Evolutionary conservation across 352 stramenopile species (phyloP).

Genomic region (Globisporangium uncinulatum): DNA sequence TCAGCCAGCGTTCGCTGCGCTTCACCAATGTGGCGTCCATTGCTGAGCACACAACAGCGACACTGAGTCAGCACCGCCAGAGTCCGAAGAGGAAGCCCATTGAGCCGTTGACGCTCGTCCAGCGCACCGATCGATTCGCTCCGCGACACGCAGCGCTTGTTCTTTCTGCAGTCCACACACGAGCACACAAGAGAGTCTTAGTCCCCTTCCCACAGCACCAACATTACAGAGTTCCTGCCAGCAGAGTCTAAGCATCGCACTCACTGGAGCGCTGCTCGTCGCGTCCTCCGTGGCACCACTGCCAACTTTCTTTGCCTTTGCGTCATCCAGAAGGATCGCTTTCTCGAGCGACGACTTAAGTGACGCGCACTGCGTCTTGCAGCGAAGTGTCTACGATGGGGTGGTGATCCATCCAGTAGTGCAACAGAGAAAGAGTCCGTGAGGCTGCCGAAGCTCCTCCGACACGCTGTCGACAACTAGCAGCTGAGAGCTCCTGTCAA

Average conservation of each 20-base stretch:
- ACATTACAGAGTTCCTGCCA: too few relatives aligned
- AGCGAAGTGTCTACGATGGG: constrained; percentile 40
- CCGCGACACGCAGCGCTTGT: constrained; percentile 33
- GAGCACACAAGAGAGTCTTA: neutral
- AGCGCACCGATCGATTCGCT: constrained; percentile 38
- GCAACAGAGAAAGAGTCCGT: neutral
- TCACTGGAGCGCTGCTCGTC: constrained; percentile 4
- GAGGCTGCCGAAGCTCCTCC: too few relatives aligned
- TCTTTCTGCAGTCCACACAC: constrained; percentile 21
- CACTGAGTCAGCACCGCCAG: too few relatives aligned
- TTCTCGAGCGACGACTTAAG: constrained; percentile 57
- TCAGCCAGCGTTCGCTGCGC: constrained; percentile 65
- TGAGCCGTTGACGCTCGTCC: neutral
- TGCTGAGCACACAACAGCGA: constrained; percentile 22
- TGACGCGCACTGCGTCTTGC: constrained; percentile 35
- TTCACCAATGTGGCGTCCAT: constrained; percentile 62
- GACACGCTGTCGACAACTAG: neutral
- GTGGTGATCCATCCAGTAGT: neutral
- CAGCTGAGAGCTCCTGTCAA: neutral
- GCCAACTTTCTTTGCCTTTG: constrained; percentile 20
- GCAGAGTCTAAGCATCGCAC: neutral
- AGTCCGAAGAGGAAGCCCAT: too few relatives aligned
- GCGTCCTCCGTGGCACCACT: constrained; percentile 8
- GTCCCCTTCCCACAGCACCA: neutral
- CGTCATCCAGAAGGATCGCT: constrained; percentile 42